Evolutionary conservation across 345 rosid genomes (phyloP).

Genomic region (Isatis tinctoria): DNA sequence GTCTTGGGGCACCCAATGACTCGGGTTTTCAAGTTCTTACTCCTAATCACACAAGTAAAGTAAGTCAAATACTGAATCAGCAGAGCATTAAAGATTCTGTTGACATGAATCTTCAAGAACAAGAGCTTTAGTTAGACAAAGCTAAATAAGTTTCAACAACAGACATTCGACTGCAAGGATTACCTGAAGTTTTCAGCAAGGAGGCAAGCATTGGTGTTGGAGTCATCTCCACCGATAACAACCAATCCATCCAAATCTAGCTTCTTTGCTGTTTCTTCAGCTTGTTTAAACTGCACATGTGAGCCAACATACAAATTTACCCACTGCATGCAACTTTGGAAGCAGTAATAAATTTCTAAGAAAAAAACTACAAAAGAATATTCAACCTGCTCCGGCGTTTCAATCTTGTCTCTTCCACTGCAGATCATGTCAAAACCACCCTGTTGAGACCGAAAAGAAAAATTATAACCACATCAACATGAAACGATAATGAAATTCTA

Average conservation of each 20-base stretch:
- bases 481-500: background rate
- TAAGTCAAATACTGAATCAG: background rate
- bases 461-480: background rate
- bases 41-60: conserved; percentile 37
- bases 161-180: background rate
- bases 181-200: conserved; percentile 97
- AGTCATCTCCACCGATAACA: conserved; percentile 99
- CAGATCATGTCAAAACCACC: conserved; percentile 99
- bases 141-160: background rate
- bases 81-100: background rate
- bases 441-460: conserved; percentile 34
- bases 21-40: conserved; percentile 72
- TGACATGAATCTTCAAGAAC: background rate
- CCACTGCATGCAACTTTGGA: background rate
- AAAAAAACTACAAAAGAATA: background rate
- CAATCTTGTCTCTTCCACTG: conserved; percentile 99
- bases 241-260: conserved; percentile 94
- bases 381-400: conserved; percentile 90
- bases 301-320: background rate
- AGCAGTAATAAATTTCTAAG: background rate
- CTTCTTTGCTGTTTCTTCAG: conserved; percentile 82
- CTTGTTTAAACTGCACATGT: conserved; percentile 86
- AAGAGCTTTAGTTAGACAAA: background rate
- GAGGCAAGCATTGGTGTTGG: conserved; percentile 97
- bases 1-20: conserved; percentile 99